Percentiles rank a stretch among this genome's conserved stretches.
phyloP scores from a whole-genome alignment of 2,329 filamentous ascomycete genomes.

The Ascochyta viciae-villosae region DNA sequence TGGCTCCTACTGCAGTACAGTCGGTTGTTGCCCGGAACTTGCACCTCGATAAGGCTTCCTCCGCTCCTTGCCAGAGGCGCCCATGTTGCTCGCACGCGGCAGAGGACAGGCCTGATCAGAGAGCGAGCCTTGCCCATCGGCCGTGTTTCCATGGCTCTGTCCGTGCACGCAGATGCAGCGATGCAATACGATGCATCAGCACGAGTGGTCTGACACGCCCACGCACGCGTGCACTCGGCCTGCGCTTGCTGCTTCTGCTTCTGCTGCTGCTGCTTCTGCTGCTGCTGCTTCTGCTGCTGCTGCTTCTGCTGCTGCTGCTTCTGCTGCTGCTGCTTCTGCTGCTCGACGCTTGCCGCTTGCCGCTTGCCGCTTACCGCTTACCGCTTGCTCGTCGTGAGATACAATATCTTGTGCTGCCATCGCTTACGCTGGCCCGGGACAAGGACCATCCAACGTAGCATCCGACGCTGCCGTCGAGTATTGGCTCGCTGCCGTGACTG shows the following conservation, averaged over 20 bases:
- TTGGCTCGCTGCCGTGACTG: constrained; percentile 30
- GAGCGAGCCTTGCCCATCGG: constrained; percentile 7
- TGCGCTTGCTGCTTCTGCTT: background rate
- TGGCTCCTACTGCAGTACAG: constrained; percentile 22
- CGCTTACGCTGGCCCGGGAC: constrained; percentile 23
- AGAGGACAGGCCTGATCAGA: constrained; percentile 15
- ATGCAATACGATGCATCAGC: constrained; percentile 13
- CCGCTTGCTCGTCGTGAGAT: background rate
- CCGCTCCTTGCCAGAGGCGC: constrained; percentile 24
- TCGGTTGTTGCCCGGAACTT: constrained; percentile 25
- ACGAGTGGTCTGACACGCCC: constrained; percentile 17
- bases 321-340: too few species aligned
- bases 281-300: too few species aligned
- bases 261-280: too few species aligned
- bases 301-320: too few species aligned
- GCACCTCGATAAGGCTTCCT: constrained; percentile 24
- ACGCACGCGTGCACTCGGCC: constrained; percentile 4
- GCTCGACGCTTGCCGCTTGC: too few species aligned
- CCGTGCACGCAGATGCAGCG: constrained; percentile 21
- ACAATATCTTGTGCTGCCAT: constrained; percentile 16
- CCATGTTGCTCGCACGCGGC: constrained; percentile 22
- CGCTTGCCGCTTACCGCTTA: too few species aligned
- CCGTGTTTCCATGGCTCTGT: constrained; percentile 30
- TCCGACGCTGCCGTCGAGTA: constrained; percentile 21
- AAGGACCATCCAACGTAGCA: constrained; percentile 10